Evolutionary conservation across 805 yeast species (phyloP), one percentile per base, ranked within the genome.

Genomic region (Kluyveromyces starmeri): DNA sequence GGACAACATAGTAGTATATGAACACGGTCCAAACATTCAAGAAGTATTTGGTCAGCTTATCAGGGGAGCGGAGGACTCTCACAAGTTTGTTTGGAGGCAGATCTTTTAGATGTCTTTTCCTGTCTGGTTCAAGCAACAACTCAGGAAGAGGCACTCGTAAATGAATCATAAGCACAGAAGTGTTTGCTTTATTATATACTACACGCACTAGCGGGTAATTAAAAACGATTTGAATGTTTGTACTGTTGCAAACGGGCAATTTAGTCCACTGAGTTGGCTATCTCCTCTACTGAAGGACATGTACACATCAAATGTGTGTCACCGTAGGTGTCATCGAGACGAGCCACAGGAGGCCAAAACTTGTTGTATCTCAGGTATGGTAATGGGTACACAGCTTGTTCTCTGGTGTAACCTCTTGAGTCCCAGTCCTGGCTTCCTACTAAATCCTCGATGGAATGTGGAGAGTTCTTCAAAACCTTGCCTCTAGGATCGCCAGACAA

Each of bases 281-380:
- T 70, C 44, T 81, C 88, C 52, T 81, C 89, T 27, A 83, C 89
- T 3, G 81, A 68, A 20, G 92, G 92, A 64, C 98, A 89, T 17
- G 96, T 86, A 65, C 98, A 92, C 60, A 88, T 67, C 59, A 89
- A 69, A 62, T 92, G 78, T 71, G 79, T 67, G 57, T 92, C 98
- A 45, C 98, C 98, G 50, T 79, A 89, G 4, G 94, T 81, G 55
- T 92, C 98, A 56, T 92, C 95, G 36, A 89, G 71, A 59, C 98
- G 76, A 8, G 95, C 72, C 28, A 88, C 96, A 0, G 86, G 69
- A 24, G 98, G 97, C 98, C 98, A 92, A 56, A 86, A 82, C 62
- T 92, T 92, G 59, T 78, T 68, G 17, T 67, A 62, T 51, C 71
- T 75, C 55, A 92, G 70, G 53, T 68, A 74, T n/a, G 79, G 73